Percentiles rank a stretch among this genome's conserved stretches.
Evolutionary conservation across 148 eudicot species (phyloP).

Genomic region (Oxyria digyna): DNA sequence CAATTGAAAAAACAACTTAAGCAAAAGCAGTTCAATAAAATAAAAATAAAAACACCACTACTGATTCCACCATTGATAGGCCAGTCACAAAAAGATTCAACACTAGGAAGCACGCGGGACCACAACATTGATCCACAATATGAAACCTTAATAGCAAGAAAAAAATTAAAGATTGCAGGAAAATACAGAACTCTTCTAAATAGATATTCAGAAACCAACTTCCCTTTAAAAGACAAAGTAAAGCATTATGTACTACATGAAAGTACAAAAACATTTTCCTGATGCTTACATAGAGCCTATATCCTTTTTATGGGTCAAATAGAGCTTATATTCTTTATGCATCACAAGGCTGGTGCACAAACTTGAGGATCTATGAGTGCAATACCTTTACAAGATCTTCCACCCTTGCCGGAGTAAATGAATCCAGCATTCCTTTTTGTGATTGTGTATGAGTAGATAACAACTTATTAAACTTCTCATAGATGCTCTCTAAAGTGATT

Average conservation of each 20-base stretch:
- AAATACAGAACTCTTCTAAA: background rate
- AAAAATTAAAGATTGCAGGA: background rate
- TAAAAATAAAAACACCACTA: background rate
- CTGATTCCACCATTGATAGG: background rate
- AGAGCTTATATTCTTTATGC: background rate
- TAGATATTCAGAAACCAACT: background rate
- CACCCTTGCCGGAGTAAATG: constrained; percentile 62
- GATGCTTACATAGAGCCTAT: background rate
- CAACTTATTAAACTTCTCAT: constrained; percentile 28
- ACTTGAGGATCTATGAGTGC: background rate
- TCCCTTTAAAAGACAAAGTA: background rate
- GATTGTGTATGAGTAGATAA: constrained; percentile 26
- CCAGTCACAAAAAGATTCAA: background rate
- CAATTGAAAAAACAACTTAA: background rate
- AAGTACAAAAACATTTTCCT: background rate
- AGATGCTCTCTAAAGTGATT: constrained; percentile 43
- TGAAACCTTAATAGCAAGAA: background rate
- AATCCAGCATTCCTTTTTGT: constrained; percentile 28
- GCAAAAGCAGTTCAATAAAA: background rate
- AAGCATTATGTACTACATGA: background rate
- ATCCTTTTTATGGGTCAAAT: background rate
- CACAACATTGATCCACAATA: background rate
- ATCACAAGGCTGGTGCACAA: background rate
- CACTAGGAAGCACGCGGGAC: background rate
- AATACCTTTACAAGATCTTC: constrained; percentile 59